Conservation (phyloP, 352 stramenopile species). For the Elongisporangium anandrum region DNA sequence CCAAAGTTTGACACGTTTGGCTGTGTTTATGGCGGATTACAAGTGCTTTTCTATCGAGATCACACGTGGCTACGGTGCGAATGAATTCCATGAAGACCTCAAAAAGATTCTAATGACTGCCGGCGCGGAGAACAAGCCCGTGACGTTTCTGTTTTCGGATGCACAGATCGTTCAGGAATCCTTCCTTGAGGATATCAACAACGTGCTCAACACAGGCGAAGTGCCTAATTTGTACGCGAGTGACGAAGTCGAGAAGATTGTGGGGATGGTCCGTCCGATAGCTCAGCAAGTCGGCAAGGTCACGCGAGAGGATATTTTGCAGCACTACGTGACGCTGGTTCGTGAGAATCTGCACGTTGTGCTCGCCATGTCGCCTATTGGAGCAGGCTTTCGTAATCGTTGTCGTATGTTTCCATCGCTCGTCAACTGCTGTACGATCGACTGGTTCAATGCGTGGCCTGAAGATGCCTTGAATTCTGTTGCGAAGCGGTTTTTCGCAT, state of each 20-base stretch:
- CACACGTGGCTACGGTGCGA: slow-evolving; percentile 85
- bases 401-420: slow-evolving; percentile 94
- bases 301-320: slow-evolving; percentile 79
- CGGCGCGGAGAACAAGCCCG: slow-evolving; percentile 81
- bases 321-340: slow-evolving; percentile 89
- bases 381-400: slow-evolving; percentile 88
- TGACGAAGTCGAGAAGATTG: slow-evolving; percentile 91
- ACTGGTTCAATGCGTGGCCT: slow-evolving; percentile 96
- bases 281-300: slow-evolving; percentile 76
- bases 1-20: slow-evolving; percentile 89
- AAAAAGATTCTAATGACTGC: slow-evolving; percentile 90
- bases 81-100: slow-evolving; percentile 91
- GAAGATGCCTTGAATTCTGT: slow-evolving; percentile 92
- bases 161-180: slow-evolving; percentile 92
- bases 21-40: slow-evolving; percentile 91
- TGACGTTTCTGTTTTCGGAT: slow-evolving; percentile 93
- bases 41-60: slow-evolving; percentile 92
- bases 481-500: slow-evolving; percentile 86
- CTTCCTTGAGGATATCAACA: slow-evolving; percentile 95
- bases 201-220: slow-evolving; percentile 92
- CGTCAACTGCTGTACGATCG: slow-evolving; percentile 94
- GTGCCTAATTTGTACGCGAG: slow-evolving; percentile 91
- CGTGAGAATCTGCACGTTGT: slow-evolving; percentile 94
- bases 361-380: slow-evolving; percentile 91
- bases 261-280: slow-evolving; percentile 76